phyloP scores from a whole-genome alignment of 345 rosid genomes.

The Microthlaspi erraticum region DNA sequence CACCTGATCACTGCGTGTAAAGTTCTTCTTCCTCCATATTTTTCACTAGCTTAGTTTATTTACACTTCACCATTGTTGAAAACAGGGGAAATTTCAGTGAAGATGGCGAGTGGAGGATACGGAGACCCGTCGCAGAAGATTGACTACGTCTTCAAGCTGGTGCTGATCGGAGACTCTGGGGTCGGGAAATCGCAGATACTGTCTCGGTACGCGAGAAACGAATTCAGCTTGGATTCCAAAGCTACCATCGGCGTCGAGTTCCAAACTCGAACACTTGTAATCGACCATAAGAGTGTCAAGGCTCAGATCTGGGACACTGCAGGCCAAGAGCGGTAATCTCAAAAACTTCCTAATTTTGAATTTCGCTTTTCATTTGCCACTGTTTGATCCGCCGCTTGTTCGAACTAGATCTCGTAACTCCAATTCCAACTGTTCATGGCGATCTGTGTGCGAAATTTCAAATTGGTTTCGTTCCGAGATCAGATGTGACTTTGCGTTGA shows the following conservation, averaged over 20 bases:
- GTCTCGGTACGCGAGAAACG: conserved; percentile 77
- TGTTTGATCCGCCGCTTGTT: not conserved
- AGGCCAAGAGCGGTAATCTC: conserved; percentile 76
- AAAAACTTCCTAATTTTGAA: not conserved
- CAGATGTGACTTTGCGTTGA: not conserved
- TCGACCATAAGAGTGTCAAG: conserved; percentile 80
- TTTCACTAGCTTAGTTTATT: not conserved
- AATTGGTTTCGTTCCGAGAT: not conserved
- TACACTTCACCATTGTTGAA: conserved; percentile 11
- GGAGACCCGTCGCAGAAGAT: conserved; percentile 66
- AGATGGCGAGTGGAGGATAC: conserved; percentile 63
- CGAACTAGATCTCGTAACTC: conserved; percentile 8
- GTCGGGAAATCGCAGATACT: conserved; percentile 88
- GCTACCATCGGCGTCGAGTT: conserved; percentile 97
- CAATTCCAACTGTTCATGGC: not conserved
- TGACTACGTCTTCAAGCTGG: conserved; percentile 83
- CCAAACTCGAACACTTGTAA: conserved; percentile 75
- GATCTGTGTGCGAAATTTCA: not conserved
- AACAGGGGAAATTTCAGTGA: not conserved
- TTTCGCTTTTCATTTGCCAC: conserved; percentile 3
- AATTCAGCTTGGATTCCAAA: conserved; percentile 85
- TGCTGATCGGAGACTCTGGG: conserved; percentile 84
- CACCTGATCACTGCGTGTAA: conserved; percentile 14
- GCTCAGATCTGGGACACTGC: conserved; percentile 99
- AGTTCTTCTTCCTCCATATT: not conserved